Conservation (phyloP, 352 stramenopile genomes). For the Pythium phragmitis region DNA sequence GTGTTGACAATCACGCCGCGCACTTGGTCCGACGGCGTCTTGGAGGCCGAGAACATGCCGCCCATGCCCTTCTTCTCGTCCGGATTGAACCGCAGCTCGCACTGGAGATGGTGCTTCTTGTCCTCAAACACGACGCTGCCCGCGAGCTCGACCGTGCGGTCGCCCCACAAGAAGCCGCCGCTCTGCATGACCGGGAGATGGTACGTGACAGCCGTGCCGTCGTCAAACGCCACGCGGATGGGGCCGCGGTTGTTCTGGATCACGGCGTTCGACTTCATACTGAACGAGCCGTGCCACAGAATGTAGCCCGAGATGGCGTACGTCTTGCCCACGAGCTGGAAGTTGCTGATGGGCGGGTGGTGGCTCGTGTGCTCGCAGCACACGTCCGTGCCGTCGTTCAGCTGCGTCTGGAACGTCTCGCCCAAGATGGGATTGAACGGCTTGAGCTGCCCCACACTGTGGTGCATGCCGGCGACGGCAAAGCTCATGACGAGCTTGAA, state of each 20-base stretch:
- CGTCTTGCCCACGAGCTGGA: constrained; percentile 72
- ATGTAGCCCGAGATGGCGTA: constrained; percentile 73
- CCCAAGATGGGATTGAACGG: constrained; percentile 86
- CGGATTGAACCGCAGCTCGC: constrained; percentile 79
- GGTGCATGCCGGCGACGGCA: constrained; percentile 73
- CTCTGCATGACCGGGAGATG: constrained; percentile 72
- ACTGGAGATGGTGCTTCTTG: constrained; percentile 64
- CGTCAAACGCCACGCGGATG: constrained; percentile 67
- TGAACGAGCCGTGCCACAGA: constrained; percentile 74
- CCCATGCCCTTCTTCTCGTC: constrained; percentile 87
- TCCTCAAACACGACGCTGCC: constrained; percentile 75
- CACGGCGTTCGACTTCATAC: constrained; percentile 84
- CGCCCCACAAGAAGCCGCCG: constrained; percentile 76
- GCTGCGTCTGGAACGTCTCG: constrained; percentile 69
- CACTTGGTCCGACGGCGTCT: constrained; percentile 75
- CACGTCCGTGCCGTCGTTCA: constrained; percentile 81
- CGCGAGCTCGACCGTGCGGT: constrained; percentile 78
- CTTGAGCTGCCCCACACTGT: constrained; percentile 81
- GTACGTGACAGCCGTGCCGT: constrained; percentile 70
- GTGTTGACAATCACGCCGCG: constrained; percentile 71
- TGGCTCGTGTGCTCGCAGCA: constrained; percentile 85
- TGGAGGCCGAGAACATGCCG: constrained; percentile 76
- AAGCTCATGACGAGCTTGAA: constrained; percentile 84
- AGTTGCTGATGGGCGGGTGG: constrained; percentile 84
- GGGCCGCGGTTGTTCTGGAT: constrained; percentile 78